Evolutionary conservation across 2,329 filamentous ascomycete species (phyloP), one percentile per base, ranked within the genome.

Genomic region (Penicillium vulpinum): DNA sequence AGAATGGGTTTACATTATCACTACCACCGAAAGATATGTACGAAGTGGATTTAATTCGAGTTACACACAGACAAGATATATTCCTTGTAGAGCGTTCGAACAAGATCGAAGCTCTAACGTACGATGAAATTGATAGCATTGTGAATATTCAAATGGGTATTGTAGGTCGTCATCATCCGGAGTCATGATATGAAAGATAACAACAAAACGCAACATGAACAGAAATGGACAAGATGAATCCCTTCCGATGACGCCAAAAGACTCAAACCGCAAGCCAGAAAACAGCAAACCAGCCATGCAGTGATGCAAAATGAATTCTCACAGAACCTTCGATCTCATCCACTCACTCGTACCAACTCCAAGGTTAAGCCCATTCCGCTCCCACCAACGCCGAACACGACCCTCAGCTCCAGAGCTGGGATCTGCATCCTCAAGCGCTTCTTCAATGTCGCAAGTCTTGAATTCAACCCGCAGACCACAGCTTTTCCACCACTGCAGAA

Each of bases 401-500:
- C 87, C 85, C 60, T 91, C 88, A 53, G 88, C 87, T 5, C 80
- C 84, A 36, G 85, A 84, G 4, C 93, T 84, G 22, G 70, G 70
- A 55, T 73, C 73, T 2, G 91, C 90, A 71, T 96, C 92, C 72
- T 97, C 92, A 38, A 97, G 81, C 0, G 92, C 92, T 75, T 97
- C 93, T 72, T 97, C 92, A 59, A 97, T 94, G 73, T 96, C 92
- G 73, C 92, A 96, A 1, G 91, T 96, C 73, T 93, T 92, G 75
- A 96, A 97, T 73, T 96, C 91, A 26, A 97, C 92, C 51, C 85
- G 83, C 64, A 92, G 81, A 0, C 87, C 85, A 35, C 77, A 80
- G 31, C 81, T 82, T 68, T 90, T 89, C 92, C 93, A 97, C 93
- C 93, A 97, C 71, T 96, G 91, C 8, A 97, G 78, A 22, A 96